phyloP scores from a whole-genome alignment of 257 asterid species.

The Jacaranda mimosifolia region DNA sequence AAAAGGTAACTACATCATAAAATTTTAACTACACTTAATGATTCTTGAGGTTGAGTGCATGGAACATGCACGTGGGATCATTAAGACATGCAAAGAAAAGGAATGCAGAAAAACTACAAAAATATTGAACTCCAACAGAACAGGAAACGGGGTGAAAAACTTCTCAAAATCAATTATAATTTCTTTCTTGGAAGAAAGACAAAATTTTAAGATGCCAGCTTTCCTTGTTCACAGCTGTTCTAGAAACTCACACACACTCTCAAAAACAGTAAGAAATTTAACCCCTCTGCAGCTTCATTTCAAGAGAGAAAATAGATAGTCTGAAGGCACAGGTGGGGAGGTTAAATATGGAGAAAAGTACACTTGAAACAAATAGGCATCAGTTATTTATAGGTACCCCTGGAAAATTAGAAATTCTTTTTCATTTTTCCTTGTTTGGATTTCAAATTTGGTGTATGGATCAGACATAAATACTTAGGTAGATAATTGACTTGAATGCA shows the following conservation, averaged over 20 bases:
- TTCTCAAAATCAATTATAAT: conserved; percentile 19
- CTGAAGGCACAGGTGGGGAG: conserved; percentile 34
- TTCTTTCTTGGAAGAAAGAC: conserved; percentile 44
- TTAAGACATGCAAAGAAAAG: conserved; percentile 12
- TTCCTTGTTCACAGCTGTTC: conserved; percentile 37
- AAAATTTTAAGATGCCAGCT: conserved; percentile 30
- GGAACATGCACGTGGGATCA: conserved; percentile 37
- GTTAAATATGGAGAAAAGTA: conserved; percentile 48
- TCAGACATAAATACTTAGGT: conserved; percentile 24
- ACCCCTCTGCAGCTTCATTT: conserved; percentile 43
- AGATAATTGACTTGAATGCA: conserved; percentile 35
- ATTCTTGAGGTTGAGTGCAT: conserved; percentile 13
- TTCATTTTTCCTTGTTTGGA: conserved; percentile 36
- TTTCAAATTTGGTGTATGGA: conserved; percentile 2
- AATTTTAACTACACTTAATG: neutral
- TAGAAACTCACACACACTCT: conserved; percentile 30
- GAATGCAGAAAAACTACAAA: neutral
- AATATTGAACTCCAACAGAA: conserved; percentile 15
- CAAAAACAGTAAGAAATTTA: conserved; percentile 33
- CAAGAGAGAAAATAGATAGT: conserved; percentile 35
- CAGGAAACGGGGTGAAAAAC: neutral
- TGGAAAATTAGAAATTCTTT: conserved; percentile 18
- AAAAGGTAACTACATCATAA: too few species aligned
- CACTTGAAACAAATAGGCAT: conserved; percentile 35
- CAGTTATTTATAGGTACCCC: conserved; percentile 31